phyloP scores from a whole-genome alignment of 148 eudicot species.

The Rhododendron ovatum region DNA sequence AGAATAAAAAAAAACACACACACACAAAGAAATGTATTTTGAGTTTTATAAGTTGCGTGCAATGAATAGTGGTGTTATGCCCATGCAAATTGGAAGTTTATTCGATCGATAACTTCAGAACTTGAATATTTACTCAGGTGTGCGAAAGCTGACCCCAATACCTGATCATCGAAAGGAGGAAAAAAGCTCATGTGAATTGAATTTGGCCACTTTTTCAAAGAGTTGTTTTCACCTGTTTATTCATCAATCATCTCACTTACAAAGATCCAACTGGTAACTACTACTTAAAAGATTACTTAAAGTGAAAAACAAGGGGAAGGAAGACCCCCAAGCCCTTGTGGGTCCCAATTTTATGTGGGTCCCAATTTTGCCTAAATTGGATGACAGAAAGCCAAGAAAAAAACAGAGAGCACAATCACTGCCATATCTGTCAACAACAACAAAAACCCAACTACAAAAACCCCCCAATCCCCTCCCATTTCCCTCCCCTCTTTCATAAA shows the following conservation, averaged over 20 bases:
- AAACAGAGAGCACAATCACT: neutral
- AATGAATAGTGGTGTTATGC: neutral
- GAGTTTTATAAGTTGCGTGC: no score
- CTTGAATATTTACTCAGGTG: neutral
- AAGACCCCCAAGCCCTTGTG: neutral
- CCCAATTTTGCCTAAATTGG: conserved; percentile 4
- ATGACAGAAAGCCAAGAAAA: conserved; percentile 6
- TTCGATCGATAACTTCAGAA: neutral
- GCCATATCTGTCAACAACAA: neutral
- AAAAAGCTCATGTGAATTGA: neutral
- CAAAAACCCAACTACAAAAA: conserved; percentile 6
- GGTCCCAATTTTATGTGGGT: conserved; percentile 5
- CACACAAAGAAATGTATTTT: neutral
- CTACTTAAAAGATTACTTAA: neutral
- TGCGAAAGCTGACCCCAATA: neutral
- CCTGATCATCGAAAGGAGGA: neutral
- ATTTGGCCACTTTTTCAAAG: conserved; percentile 1
- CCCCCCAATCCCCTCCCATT: neutral
- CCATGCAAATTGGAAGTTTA: neutral
- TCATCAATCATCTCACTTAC: neutral
- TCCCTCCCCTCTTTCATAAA: neutral
- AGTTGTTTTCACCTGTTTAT: neutral
- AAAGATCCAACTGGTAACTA: conserved; percentile 7
- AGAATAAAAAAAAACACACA: no score
- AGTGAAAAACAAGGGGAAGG: neutral